These are phyloP conservation scores for Ceratocystis ficicola DNA, from an alignment of 2,329 filamentous ascomycete species.

Conservation along the genomic window DNA sequence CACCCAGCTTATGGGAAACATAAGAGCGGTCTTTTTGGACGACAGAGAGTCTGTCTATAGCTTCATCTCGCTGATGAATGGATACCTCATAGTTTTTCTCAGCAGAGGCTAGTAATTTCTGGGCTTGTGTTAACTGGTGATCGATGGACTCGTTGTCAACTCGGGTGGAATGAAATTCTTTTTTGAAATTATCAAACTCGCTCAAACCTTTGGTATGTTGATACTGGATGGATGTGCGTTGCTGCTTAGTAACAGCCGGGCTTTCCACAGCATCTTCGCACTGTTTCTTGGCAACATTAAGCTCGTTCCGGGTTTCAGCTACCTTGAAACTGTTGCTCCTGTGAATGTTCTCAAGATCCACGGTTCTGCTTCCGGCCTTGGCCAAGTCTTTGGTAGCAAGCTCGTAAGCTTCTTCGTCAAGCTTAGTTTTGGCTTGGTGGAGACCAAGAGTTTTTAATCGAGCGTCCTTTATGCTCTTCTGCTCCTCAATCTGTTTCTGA, in stretches of 20 bases:
- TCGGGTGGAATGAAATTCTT: not conserved
- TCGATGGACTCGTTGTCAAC: not conserved
- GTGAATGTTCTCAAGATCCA: no score
- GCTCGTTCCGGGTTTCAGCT: not conserved
- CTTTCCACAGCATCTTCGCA: not conserved
- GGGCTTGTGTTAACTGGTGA: not conserved
- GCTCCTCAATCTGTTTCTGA: not conserved
- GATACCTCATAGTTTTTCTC: not conserved
- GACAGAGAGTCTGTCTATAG: not conserved
- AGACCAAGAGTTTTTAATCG: not conserved
- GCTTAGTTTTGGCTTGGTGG: not conserved
- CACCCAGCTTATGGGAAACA: not conserved
- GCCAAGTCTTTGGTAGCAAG: not conserved
- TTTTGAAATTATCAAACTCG: not conserved
- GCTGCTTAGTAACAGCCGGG: not conserved
- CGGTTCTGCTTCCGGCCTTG: no score
- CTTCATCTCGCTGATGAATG: not conserved
- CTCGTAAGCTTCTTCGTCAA: not conserved
- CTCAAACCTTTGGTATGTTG: not conserved
- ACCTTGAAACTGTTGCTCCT: no score
- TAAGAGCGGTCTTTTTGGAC: not conserved
- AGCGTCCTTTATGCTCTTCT: not conserved
- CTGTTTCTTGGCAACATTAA: not conserved
- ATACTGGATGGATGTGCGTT: not conserved
- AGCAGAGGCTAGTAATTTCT: not conserved